Evolutionary conservation across 2,329 filamentous ascomycete species (phyloP).

Genomic region (Myrmaecium sp.): DNA sequence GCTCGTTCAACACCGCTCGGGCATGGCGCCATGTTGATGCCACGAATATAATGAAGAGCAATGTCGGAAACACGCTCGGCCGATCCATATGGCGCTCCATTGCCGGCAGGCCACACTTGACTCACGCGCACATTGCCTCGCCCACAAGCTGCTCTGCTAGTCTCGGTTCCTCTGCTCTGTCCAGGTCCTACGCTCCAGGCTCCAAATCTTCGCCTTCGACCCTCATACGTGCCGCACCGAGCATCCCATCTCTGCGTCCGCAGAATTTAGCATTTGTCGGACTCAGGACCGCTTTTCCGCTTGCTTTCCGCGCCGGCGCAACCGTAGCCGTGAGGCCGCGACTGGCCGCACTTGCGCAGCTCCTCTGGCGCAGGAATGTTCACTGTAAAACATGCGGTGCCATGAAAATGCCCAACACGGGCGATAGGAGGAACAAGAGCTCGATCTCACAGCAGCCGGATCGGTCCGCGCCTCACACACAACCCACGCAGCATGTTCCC

Average conservation of each 20-base stretch:
- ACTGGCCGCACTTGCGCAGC: no score
- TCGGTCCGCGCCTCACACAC: slow-evolving; percentile 9
- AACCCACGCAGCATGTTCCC: slow-evolving; percentile 9
- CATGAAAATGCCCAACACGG: slow-evolving; percentile 6
- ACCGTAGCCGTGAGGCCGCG: no score
- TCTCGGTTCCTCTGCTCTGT: not conserved
- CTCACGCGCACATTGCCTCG: slow-evolving; percentile 1
- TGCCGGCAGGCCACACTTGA: slow-evolving; percentile 11
- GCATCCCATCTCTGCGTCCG: slow-evolving; percentile 3
- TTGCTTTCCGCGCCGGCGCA: no score
- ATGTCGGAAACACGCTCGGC: slow-evolving; percentile 22
- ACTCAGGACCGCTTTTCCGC: slow-evolving; percentile 4
- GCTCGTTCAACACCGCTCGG: not conserved
- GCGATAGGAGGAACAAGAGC: slow-evolving; percentile 19
- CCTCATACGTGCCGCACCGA: slow-evolving; percentile 3
- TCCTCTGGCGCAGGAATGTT: slow-evolving; percentile 14
- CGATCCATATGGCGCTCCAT: slow-evolving; percentile 16
- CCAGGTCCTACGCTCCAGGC: not conserved
- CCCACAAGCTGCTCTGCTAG: slow-evolving; percentile 2
- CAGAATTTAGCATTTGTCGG: slow-evolving; percentile 5
- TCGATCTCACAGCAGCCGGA: slow-evolving; percentile 17
- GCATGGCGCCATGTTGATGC: slow-evolving; percentile 14
- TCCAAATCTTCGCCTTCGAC: slow-evolving; percentile 5
- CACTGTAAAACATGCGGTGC: slow-evolving; percentile 10
- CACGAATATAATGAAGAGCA: slow-evolving; percentile 26